Percentiles rank a stretch among this genome's conserved stretches.
Evolutionary conservation across 495 filamentous ascomycete species (phyloP).

Genomic region (Penicillium daleae): DNA sequence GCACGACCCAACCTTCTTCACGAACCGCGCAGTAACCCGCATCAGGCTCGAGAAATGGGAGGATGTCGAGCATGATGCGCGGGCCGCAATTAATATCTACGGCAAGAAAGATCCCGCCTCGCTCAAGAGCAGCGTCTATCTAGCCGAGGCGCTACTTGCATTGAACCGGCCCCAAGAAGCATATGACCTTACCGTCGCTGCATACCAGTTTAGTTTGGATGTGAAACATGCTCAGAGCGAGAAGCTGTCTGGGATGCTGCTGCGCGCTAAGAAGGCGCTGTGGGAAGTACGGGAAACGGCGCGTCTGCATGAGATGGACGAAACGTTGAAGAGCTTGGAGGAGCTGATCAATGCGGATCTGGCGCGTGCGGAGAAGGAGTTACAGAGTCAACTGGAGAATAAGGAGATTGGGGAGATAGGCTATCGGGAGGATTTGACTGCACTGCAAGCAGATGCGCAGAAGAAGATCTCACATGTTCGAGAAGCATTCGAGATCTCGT

Average conservation of each 20-base stretch:
- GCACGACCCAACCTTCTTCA: constrained; percentile 58
- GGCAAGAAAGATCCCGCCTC: constrained; percentile 49
- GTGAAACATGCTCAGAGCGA: constrained; percentile 62
- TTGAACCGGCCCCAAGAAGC: constrained; percentile 77
- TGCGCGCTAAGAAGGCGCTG: constrained; percentile 76
- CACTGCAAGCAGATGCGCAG: constrained; percentile 51
- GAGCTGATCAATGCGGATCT: constrained; percentile 55
- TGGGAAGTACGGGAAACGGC: constrained; percentile 54
- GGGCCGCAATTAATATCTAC: constrained; percentile 69
- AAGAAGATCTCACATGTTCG: constrained; percentile 55
- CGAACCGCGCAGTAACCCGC: constrained; percentile 88
- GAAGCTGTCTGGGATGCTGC: constrained; percentile 66
- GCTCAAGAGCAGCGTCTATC: constrained; percentile 83
- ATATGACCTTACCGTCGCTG: constrained; percentile 67
- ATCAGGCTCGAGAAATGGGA: constrained; percentile 71
- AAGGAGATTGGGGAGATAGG: constrained; percentile 53
- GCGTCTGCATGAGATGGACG: constrained; percentile 50
- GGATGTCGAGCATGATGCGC: constrained; percentile 79
- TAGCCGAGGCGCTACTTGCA: constrained; percentile 79
- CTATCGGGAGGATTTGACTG: constrained; percentile 44
- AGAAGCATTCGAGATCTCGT: constrained; percentile 52
- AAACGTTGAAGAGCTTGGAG: constrained; percentile 53
- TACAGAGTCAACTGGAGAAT: constrained; percentile 45
- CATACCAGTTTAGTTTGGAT: constrained; percentile 71
- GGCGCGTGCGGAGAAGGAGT: constrained; percentile 55